Percentiles rank a stretch among this genome's conserved stretches.
phyloP scores from a whole-genome alignment of 2,329 filamentous ascomycete species.

The Cryphonectria carpinicola region DNA sequence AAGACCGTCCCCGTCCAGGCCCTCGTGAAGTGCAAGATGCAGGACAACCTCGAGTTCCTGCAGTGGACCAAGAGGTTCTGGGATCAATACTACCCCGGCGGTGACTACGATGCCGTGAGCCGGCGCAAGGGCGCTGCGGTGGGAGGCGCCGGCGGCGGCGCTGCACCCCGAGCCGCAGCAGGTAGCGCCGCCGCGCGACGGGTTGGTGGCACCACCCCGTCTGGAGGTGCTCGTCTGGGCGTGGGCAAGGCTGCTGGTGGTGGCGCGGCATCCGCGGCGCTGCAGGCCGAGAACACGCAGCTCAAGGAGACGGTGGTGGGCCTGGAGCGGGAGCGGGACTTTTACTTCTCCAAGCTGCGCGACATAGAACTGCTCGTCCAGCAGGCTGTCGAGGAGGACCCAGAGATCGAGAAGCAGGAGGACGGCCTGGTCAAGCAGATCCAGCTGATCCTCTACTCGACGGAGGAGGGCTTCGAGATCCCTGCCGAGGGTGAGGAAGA shows the following conservation, averaged over 20 bases:
- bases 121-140: constrained; percentile 79
- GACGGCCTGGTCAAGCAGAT: constrained; percentile 92
- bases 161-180: constrained; percentile 53
- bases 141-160: constrained; percentile 51
- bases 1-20: constrained; percentile 86
- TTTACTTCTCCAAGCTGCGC: constrained; percentile 98
- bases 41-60: constrained; percentile 98
- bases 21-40: constrained; percentile 98
- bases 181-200: constrained; percentile 47
- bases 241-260: constrained; percentile 47
- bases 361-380: constrained; percentile 96
- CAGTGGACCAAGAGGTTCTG: constrained; percentile 97
- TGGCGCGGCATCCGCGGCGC: constrained; percentile 67
- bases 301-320: constrained; percentile 96
- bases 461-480: constrained; percentile 91
- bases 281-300: constrained; percentile 83
- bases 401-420: constrained; percentile 92
- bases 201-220: constrained; percentile 65
- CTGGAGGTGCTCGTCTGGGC: constrained; percentile 51
- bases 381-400: constrained; percentile 88
- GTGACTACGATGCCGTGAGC: constrained; percentile 90
- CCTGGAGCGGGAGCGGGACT: constrained; percentile 93
- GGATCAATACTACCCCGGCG: constrained; percentile 97
- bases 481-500: constrained; percentile 79
- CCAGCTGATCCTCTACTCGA: constrained; percentile 95